These are phyloP conservation scores for Endoconidiophora laricicola DNA, from an alignment of 2,329 filamentous ascomycete genomes.

Conservation along the genomic window DNA sequence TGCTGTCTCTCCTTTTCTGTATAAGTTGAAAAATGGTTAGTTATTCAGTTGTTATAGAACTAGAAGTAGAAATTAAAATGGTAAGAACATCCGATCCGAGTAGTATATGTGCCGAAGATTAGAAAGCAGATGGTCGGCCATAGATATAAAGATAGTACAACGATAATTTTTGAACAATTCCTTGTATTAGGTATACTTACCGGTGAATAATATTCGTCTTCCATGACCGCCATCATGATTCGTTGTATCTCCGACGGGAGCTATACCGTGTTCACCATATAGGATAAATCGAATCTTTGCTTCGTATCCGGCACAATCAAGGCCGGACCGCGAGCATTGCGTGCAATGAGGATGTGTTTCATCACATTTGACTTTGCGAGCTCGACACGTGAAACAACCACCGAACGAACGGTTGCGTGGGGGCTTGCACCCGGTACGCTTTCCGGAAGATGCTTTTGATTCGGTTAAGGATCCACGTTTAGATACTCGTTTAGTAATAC, in stretches of 20 bases:
- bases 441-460: not conserved
- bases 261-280: not conserved
- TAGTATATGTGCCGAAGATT: too few species aligned
- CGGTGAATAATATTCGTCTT: slow-evolving; percentile 9
- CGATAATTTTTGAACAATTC: too few species aligned
- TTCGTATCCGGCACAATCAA: slow-evolving; percentile 8
- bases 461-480: too few species aligned
- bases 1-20: slow-evolving; percentile 2
- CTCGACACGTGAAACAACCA: slow-evolving; percentile 9
- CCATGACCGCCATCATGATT: slow-evolving; percentile 7
- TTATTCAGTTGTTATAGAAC: too few species aligned
- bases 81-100: too few species aligned
- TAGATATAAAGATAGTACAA: too few species aligned
- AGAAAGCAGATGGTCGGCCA: too few species aligned
- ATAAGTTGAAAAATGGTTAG: not conserved
- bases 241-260: not conserved
- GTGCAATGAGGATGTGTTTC: slow-evolving; percentile 4
- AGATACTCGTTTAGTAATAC: not conserved
- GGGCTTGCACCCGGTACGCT: not conserved
- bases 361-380: slow-evolving; percentile 12
- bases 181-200: not conserved
- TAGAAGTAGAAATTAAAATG: not conserved
- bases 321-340: slow-evolving; percentile 5
- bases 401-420: slow-evolving; percentile 8
- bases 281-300: slow-evolving; percentile 11